These are phyloP conservation scores for Psilocybe cubensis DNA, from an alignment of 768 basidiomycete species.

Conservation along the genomic window DNA sequence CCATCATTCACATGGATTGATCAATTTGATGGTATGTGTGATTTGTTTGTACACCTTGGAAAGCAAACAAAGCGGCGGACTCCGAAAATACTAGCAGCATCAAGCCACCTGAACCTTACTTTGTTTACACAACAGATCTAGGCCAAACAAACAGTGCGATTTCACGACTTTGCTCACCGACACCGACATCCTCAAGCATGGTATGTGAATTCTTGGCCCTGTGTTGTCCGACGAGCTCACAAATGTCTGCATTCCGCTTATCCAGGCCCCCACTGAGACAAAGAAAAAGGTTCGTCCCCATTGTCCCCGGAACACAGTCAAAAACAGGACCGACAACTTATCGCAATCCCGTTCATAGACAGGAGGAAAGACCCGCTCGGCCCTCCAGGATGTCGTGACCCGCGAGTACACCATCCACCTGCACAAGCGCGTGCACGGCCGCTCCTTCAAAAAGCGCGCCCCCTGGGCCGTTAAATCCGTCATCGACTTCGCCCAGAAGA, in stretches of 20 bases:
- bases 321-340: not conserved
- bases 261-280: constrained; percentile 51
- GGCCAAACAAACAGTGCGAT: constrained; percentile 38
- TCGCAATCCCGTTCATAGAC: constrained; percentile 38
- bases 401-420: constrained; percentile 99
- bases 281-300: constrained; percentile 58
- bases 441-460: constrained; percentile 97
- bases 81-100: constrained; percentile 31
- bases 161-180: constrained; percentile 51
- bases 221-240: not conserved
- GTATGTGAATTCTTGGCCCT: constrained; percentile 39
- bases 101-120: constrained; percentile 67
- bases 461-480: constrained; percentile 97
- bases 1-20: not conserved
- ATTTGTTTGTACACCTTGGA: not conserved
- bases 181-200: constrained; percentile 71
- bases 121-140: constrained; percentile 44
- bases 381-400: constrained; percentile 96
- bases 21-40: too few relatives aligned
- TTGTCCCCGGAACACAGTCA: not conserved
- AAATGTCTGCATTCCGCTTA: constrained; percentile 1
- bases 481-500: constrained; percentile 86
- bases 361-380: constrained; percentile 90
- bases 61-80: constrained; percentile 26
- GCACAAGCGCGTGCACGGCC: constrained; percentile 92